Base-by-base conservation (phyloP, 345 rosid species). In the Salix arbutifolia region DNA sequence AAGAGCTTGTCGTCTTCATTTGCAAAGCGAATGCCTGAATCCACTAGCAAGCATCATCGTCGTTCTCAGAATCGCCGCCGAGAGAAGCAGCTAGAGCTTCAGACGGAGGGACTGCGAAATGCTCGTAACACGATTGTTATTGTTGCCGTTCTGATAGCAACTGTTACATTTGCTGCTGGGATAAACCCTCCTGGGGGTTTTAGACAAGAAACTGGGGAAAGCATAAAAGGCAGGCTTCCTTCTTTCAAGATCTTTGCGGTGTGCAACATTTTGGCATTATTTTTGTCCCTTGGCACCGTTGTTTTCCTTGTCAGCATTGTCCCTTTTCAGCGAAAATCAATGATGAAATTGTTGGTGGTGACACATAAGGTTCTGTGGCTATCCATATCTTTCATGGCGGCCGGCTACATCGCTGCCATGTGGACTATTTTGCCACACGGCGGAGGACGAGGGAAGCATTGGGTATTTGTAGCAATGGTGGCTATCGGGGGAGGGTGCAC, bases 121-220 rank as follows among this genome's bases (percentile, higher is more conserved):
- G 92, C 95, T 3, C 82, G 95, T 9, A 91, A 91, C 37, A 89
- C 88, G 1, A 89, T 91, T 33, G 76, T 84, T 0, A 64, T 91
- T 2, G 92, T 89, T n/a, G 92, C 92, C 1, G 88, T 89, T 28
- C 31, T 89, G 0, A 89, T 90, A 40, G 94, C 94, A 17, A 86
- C 92, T 2, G 90, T 90, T 18, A 67, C 91, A 37, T 91, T 86
- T 33, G 87, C 92, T 9, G 92, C 90, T n/a, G 94, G 92, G 16
- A 81, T 88, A 74, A 89, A 86, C 74, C 95, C 95, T n/a, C 95
- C 92, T 0, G 95, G 95, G 0, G 92, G 92, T 1, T 83, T 89
- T 26, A 71, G 84, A 74, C 81, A 91, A 67, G 64, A 0, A 0
- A 86, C 73, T 2, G 92, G 95, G 19, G 83, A 79, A 74, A 75